Conservation (phyloP, 495 filamentous ascomycete species). For the Penicillium salamii region DNA sequence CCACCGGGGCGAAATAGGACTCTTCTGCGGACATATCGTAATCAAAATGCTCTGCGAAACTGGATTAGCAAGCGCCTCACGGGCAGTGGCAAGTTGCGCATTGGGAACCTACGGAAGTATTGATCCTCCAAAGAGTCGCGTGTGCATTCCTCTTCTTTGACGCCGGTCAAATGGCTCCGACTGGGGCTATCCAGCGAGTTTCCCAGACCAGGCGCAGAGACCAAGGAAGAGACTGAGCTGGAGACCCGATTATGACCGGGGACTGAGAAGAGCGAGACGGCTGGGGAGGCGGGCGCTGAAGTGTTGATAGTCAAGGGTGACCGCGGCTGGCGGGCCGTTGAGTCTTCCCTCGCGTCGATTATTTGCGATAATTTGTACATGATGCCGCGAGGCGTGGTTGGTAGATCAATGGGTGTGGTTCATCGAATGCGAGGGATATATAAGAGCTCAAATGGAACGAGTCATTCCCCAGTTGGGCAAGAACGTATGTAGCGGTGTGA, state of each 20-base stretch:
- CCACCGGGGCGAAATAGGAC: constrained; percentile 29
- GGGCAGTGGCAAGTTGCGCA: constrained; percentile 9
- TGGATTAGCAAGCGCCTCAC: constrained; percentile 5
- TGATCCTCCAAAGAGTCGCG: constrained; percentile 44
- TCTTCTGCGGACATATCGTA: constrained; percentile 30
- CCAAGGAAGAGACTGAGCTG: constrained; percentile 61
- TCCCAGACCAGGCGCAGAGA: constrained; percentile 48
- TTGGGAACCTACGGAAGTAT: constrained; percentile 40
- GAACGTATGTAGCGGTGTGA: constrained; percentile 23
- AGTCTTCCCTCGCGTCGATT: constrained; percentile 20
- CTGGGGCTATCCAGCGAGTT: constrained; percentile 51
- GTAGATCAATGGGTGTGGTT: constrained; percentile 4
- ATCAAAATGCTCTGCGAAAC: constrained; percentile 38
- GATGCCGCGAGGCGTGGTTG: constrained; percentile 14
- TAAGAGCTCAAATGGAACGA: constrained; percentile 12
- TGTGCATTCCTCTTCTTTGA: constrained; percentile 50
- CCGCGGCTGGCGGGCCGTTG: constrained; percentile 16
- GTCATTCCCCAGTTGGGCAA: constrained; percentile 11
- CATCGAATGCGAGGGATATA: constrained; percentile 9
- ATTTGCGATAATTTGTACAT: constrained; percentile 23
- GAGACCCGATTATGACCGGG: constrained; percentile 42
- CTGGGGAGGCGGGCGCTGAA: constrained; percentile 45
- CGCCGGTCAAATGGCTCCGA: constrained; percentile 48
- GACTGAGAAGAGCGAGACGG: constrained; percentile 41
- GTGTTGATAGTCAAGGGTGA: constrained; percentile 36